Conservation (phyloP, 495 filamentous ascomycete species). For the Saxispiralis lemnorum region DNA sequence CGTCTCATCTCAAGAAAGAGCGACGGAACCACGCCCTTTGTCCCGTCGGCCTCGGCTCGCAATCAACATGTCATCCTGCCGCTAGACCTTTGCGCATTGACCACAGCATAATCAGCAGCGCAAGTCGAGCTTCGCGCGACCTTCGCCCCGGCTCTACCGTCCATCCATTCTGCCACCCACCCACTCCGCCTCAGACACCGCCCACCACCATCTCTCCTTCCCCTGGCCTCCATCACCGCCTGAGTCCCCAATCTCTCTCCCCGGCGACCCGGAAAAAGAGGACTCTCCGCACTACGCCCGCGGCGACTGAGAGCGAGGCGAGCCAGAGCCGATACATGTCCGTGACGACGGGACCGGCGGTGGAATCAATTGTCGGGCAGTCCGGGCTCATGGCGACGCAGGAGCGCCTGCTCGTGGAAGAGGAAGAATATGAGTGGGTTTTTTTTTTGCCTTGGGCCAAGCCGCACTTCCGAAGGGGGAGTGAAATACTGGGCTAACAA, state of each 20-base stretch:
- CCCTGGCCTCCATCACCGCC: no score
- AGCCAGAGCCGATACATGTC: constrained; percentile 13
- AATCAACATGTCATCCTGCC: not conserved
- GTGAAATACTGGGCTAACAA: not conserved
- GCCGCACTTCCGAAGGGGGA: not conserved
- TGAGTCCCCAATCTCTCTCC: no score
- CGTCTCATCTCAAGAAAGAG: no score
- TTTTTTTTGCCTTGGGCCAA: no score
- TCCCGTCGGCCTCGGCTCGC: not conserved
- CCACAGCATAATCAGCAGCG: not conserved
- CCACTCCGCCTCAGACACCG: not conserved
- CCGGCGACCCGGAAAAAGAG: not conserved
- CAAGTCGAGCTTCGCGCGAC: not conserved
- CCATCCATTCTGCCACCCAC: not conserved
- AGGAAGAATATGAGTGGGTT: constrained; percentile 24
- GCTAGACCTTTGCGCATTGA: not conserved
- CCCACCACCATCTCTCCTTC: no score
- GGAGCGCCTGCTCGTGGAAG: constrained; percentile 18
- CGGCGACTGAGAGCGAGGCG: no score
- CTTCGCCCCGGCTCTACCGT: not conserved
- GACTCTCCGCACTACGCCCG: no score
- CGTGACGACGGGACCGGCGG: not conserved
- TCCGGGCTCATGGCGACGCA: constrained; percentile 22
- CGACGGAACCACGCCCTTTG: not conserved
- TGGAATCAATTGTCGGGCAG: constrained; percentile 12